A percentile compares a stretch with the other conserved stretches of the same genome.
These are phyloP conservation scores for Chimonanthus salicifolius DNA, from an alignment of 164 flowering plant genomes.

Conservation along the genomic window DNA sequence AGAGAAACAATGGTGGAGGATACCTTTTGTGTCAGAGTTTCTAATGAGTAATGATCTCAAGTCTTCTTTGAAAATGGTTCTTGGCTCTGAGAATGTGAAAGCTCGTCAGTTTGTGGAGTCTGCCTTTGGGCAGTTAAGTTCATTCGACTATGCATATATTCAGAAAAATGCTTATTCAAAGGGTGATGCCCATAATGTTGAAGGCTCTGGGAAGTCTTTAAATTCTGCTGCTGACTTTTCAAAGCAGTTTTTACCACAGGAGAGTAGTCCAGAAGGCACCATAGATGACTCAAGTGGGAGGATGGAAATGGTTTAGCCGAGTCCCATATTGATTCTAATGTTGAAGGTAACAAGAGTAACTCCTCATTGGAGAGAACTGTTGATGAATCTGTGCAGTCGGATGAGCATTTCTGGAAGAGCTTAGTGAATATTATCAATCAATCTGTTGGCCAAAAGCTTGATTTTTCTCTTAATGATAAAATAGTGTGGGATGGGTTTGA, in stretches of 20 bases:
- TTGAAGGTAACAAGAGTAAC: constrained; percentile 10
- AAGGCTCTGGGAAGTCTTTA: constrained; percentile 13
- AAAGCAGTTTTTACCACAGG: constrained; percentile 8
- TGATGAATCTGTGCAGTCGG: constrained; percentile 31
- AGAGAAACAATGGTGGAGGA: constrained; percentile 60
- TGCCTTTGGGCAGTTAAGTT: constrained; percentile 76
- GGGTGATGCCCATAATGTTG: constrained; percentile 6
- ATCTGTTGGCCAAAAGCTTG: constrained; percentile 64
- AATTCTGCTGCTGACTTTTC: constrained; percentile 6
- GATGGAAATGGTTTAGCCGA: constrained; percentile 14
- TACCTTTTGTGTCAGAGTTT: constrained; percentile 73
- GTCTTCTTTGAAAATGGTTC: constrained; percentile 49
- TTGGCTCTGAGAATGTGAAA: constrained; percentile 74
- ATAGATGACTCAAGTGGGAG: constrained; percentile 12
- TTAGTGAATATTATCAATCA: constrained; percentile 51
- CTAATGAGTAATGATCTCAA: constrained; percentile 47
- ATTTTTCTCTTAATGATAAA: constrained; percentile 56
- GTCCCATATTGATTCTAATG: constrained; percentile 7
- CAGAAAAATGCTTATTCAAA: constrained; percentile 23
- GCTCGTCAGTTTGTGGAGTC: constrained; percentile 81
- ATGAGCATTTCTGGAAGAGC: constrained; percentile 60
- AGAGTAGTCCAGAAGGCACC: constrained; percentile 15
- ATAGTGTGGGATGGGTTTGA: constrained; percentile 84
- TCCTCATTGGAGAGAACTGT: constrained; percentile 14
- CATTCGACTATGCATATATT: constrained; percentile 42